Percentiles rank a stretch among this genome's conserved stretches.
phyloP scores from a whole-genome alignment of 805 yeast genomes.

The Jamesozyma spencerorum region DNA sequence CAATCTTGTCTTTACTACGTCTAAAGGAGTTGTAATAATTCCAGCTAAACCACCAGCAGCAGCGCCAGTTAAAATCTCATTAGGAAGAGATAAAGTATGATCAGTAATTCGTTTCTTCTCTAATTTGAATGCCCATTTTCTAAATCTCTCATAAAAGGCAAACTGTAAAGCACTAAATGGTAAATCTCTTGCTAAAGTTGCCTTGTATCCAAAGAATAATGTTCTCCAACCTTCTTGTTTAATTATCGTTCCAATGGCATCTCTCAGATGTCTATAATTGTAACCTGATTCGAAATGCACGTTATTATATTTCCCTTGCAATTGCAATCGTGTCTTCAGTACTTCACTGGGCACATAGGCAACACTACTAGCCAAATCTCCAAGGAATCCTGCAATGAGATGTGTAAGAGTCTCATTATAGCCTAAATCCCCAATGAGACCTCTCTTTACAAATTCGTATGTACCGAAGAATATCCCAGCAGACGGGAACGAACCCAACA shows the following conservation, averaged over 20 bases:
- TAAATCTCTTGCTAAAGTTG: constrained; percentile 82
- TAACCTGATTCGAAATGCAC: constrained; percentile 74
- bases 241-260: constrained; percentile 61
- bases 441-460: constrained; percentile 73
- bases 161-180: constrained; percentile 95
- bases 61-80: constrained; percentile 83
- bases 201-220: constrained; percentile 84
- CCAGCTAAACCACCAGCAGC: constrained; percentile 95
- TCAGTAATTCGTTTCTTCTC: constrained; percentile 26
- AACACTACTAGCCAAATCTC: constrained; percentile 81
- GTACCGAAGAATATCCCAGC: constrained; percentile 92
- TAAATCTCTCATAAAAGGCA: constrained; percentile 84
- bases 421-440: constrained; percentile 50
- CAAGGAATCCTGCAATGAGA: constrained; percentile 81
- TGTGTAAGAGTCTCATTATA: constrained; percentile 74
- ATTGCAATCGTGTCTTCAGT: constrained; percentile 81
- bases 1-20: constrained; percentile 83
- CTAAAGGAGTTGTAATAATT: constrained; percentile 78
- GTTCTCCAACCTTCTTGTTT: constrained; percentile 66
- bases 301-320: constrained; percentile 83
- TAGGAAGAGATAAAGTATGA: constrained; percentile 43
- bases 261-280: constrained; percentile 64
- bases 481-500: constrained; percentile 87
- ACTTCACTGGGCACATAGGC: constrained; percentile 95
- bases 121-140: constrained; percentile 46